Evolutionary conservation across 371 early-diverging fungal species (phyloP), one percentile per base, ranked within the genome.

Genomic region (Rhizopus microsporus): DNA sequence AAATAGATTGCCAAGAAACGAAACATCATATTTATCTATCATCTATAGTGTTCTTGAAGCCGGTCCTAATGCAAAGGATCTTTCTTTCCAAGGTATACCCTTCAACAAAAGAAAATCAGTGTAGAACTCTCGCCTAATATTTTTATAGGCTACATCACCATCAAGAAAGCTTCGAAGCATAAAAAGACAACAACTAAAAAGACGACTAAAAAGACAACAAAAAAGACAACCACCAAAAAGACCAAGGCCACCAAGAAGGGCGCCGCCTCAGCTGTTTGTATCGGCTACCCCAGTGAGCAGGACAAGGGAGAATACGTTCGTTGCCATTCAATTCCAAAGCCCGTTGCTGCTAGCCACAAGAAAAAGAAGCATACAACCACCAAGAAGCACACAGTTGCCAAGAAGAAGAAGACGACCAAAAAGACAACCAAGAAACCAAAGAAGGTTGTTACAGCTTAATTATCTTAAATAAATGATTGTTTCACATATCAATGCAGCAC

Each of bases 81-180:
- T 77, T 57, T 68, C 72, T 29, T 77, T 77, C 68, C 75, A 72
- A 40, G 78, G 78, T 70, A 65, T 52, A 50, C 8, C 17, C 5
- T 29, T 3, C 2, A 42, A 33, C 17, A 32, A n/a, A 30, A 39
- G 38, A 40, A 15, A 48, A 33, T 6, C 12, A 15, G 16, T 16
- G 13, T 45, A 23, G 5, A 54, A 39, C 16, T 31, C 7, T 17
- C 8, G 12, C 8, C 7, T 29, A 8, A 46, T 7, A 8, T 8
- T 29, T 8, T 29, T 23, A 3, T 12, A 46, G 46, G 46, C 29
- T 46, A 57, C 32, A 37, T 31, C 34, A 60, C 51, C 7, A 64
- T 49, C 34, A 61, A 46, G 15, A 46, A 46, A 1, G 30, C 8
- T 15, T 42, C n/a, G n/a, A 42, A 15, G 38, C 38, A 37, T 37